These are phyloP conservation scores for Suillus subaureus DNA, from an alignment of 768 basidiomycete species.

Conservation along the genomic window DNA sequence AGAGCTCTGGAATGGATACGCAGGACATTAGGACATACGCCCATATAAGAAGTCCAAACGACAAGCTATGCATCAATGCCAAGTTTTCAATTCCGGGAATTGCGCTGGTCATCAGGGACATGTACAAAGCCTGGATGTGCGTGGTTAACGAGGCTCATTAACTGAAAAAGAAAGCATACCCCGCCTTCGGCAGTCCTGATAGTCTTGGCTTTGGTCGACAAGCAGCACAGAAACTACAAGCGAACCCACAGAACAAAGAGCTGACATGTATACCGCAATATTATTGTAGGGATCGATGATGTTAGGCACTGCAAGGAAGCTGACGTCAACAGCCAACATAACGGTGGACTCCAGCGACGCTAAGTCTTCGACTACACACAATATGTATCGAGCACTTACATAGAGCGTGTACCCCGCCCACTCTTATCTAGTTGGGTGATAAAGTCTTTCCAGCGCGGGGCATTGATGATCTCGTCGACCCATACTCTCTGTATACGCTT, in stretches of 20 bases:
- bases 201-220: constrained; percentile 32
- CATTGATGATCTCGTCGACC: constrained; percentile 45
- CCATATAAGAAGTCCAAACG: constrained; percentile 36
- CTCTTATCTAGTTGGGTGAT: constrained; percentile 44
- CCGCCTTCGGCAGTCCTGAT: constrained; percentile 21
- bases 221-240: constrained; percentile 40
- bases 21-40: constrained; percentile 20
- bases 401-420: constrained; percentile 53
- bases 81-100: constrained; percentile 30
- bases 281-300: constrained; percentile 24
- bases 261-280: constrained; percentile 42
- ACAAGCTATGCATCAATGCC: constrained; percentile 36
- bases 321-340: constrained; percentile 55
- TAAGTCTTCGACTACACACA: not conserved
- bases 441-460: constrained; percentile 42
- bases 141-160: not conserved
- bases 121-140: constrained; percentile 27
- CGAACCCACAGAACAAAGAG: constrained; percentile 35
- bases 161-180: constrained; percentile 23
- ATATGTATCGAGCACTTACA: constrained; percentile 26
- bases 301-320: constrained; percentile 52
- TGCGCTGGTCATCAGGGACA: constrained; percentile 15
- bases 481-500: constrained; percentile 43
- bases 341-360: constrained; percentile 44
- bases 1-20: not conserved